phyloP scores from a whole-genome alignment of 768 basidiomycete genomes.

The Amanita rubescens region DNA sequence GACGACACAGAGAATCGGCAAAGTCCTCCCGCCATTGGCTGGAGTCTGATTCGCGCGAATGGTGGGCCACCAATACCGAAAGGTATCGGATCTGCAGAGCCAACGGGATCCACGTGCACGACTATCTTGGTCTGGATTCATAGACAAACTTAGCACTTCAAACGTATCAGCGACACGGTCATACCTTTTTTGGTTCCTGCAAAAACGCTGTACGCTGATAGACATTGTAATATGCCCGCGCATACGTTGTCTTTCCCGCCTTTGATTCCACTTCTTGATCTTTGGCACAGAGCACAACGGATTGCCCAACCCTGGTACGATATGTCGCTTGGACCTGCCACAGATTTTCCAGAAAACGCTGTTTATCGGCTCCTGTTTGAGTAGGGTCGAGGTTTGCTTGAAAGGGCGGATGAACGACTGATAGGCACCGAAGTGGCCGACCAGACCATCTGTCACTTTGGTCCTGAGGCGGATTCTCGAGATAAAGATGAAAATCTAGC shows the following conservation, averaged over 20 bases:
- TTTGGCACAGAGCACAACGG: conserved; percentile 61
- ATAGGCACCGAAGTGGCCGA: conserved; percentile 73
- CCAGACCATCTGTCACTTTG: conserved; percentile 84
- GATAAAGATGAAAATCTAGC: conserved; percentile 76
- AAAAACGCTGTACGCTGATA: conserved; percentile 79
- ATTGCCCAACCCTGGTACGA: conserved; percentile 64
- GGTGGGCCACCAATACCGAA: conserved; percentile 66
- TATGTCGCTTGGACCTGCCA: conserved; percentile 85
- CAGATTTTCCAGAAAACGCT: conserved; percentile 79
- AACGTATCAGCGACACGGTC: conserved; percentile 7
- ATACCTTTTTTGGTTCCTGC: conserved; percentile 73
- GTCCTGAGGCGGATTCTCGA: conserved; percentile 78
- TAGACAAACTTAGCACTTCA: conserved; percentile 4
- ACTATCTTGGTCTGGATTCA: conserved; percentile 71
- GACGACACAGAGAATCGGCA: conserved; percentile 75
- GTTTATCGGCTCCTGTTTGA: conserved; percentile 60
- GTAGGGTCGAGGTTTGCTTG: conserved; percentile 59
- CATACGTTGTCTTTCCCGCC: conserved; percentile 52
- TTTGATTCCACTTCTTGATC: conserved; percentile 72
- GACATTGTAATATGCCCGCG: conserved; percentile 84
- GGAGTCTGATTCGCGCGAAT: conserved; percentile 72
- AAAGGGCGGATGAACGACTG: conserved; percentile 70
- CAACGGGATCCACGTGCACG: conserved; percentile 75
- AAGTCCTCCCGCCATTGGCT: conserved; percentile 78
- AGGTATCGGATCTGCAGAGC: conserved; percentile 69